phyloP scores from a whole-genome alignment of 495 filamentous ascomycete genomes.

The Alectoria sarmentosa region DNA sequence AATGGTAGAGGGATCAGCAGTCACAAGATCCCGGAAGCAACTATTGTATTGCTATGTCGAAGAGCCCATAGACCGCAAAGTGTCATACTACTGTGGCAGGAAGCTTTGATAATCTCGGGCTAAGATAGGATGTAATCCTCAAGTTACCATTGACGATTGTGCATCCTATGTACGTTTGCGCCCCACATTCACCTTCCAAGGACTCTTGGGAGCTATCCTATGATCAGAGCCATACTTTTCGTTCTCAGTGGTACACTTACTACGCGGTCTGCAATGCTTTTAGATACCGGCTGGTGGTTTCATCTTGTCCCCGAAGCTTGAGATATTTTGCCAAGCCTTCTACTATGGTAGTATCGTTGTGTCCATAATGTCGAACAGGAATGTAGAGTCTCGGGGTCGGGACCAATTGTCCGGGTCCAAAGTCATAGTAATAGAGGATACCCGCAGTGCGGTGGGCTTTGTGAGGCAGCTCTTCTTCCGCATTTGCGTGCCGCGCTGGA shows the following conservation, averaged over 20 bases:
- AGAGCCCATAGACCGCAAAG: no score
- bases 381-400: conserved; percentile 35
- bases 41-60: no score
- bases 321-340: background rate
- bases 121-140: conserved; percentile 9
- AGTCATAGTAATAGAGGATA: conserved; percentile 35
- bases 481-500: conserved; percentile 8
- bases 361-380: conserved; percentile 31
- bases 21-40: no score
- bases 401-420: conserved; percentile 23
- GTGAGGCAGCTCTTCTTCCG: conserved; percentile 13
- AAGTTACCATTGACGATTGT: background rate
- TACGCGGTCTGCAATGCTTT: background rate
- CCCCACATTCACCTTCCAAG: background rate
- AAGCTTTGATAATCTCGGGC: background rate
- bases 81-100: no score
- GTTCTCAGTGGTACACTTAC: background rate
- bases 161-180: conserved; percentile 14
- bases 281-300: background rate
- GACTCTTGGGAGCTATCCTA: background rate
- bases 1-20: background rate
- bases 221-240: background rate
- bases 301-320: background rate
- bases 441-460: conserved; percentile 32
- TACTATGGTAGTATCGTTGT: background rate